Evolutionary conservation across 805 yeast genomes (phyloP).

Genomic region (Martiniozyma abietophila): DNA sequence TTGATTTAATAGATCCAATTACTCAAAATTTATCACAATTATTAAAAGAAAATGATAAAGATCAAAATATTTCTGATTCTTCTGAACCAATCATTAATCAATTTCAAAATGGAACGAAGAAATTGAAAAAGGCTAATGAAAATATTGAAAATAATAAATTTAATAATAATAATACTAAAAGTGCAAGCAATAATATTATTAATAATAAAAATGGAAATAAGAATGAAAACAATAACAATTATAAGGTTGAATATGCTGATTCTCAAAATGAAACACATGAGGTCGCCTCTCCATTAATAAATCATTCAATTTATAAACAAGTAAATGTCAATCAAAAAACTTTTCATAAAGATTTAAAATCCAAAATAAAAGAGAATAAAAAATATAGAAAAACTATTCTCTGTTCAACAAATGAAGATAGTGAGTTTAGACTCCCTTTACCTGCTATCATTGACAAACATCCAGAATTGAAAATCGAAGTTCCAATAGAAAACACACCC

Average conservation of each 20-base stretch:
- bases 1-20: slow-evolving; percentile 21
- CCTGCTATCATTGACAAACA: slow-evolving; percentile 21
- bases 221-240: background rate
- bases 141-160: background rate
- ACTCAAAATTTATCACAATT: slow-evolving; percentile 14
- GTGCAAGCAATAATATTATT: background rate
- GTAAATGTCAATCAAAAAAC: background rate
- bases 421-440: slow-evolving; percentile 18
- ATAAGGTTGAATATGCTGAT: background rate
- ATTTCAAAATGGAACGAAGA: too few species aligned
- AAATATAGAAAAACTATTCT: slow-evolving; percentile 4
- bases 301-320: background rate
- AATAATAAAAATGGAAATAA: background rate
- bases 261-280: background rate
- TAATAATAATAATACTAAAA: background rate
- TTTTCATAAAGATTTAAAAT: slow-evolving; percentile 3
- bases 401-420: slow-evolving; percentile 6
- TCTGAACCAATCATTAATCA: background rate
- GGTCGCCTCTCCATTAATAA: background rate
- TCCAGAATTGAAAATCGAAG: background rate
- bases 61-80: background rate
- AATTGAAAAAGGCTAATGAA: background rate
- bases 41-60: slow-evolving; percentile 1
- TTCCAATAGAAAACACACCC: too few species aligned
- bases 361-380: slow-evolving; percentile 5